Conservation (phyloP, 805 yeast species). For the Maudiozyma serrabonitensis region DNA sequence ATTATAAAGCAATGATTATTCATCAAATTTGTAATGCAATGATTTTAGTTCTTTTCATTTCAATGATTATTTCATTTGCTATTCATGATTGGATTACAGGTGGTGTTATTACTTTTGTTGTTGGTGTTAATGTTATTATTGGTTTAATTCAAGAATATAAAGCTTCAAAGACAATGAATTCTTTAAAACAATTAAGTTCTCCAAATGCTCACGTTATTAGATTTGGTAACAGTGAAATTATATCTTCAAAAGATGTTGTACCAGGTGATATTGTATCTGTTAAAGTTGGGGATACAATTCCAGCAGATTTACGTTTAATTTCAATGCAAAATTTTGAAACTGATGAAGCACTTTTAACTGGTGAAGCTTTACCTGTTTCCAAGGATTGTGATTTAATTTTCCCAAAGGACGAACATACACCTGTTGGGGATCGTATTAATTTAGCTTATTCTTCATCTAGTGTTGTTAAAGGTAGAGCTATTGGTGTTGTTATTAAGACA, state of each 20-base stretch:
- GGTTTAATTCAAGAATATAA: constrained; percentile 95
- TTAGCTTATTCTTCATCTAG: constrained; percentile 94
- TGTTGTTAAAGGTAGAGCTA: constrained; percentile 89
- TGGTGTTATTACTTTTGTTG: constrained; percentile 81
- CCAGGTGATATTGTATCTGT: constrained; percentile 93
- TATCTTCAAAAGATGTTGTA: constrained; percentile 74
- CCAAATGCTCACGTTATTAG: constrained; percentile 87
- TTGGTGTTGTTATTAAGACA: constrained; percentile 89
- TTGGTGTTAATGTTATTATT: constrained; percentile 82
- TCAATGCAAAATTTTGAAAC: constrained; percentile 70
- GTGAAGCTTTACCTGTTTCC: constrained; percentile 81
- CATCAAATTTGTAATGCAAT: constrained; percentile 88
- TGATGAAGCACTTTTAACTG: constrained; percentile 90
- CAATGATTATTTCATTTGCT: constrained; percentile 74
- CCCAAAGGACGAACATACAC: constrained; percentile 28
- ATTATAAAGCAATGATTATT: constrained; percentile 58
- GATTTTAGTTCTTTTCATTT: constrained; percentile 77
- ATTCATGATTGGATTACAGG: constrained; percentile 96
- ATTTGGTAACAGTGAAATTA: constrained; percentile 60
- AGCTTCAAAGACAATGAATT: constrained; percentile 88
- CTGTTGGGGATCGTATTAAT: constrained; percentile 59
- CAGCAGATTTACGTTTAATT: constrained; percentile 83
- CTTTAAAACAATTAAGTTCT: constrained; percentile 84
- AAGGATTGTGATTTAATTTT: constrained; percentile 43
- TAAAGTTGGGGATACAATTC: constrained; percentile 88